These are phyloP conservation scores for Alternaria sp. DNA, from an alignment of 2,329 filamentous ascomycete species.

Conservation along the genomic window DNA sequence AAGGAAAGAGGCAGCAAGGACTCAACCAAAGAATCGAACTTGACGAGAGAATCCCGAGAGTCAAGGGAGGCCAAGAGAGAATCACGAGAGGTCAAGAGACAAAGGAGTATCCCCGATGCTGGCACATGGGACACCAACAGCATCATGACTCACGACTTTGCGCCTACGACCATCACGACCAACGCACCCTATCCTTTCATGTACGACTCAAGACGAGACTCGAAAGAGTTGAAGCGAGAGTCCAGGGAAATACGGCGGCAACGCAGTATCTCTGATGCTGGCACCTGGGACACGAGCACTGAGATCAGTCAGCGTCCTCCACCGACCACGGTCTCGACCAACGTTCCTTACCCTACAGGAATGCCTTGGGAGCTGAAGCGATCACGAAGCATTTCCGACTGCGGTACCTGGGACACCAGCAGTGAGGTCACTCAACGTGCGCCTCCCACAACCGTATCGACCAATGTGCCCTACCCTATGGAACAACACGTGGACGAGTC, in stretches of 20 bases:
- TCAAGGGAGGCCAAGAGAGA: conserved; percentile 11
- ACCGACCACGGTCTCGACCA: conserved; percentile 13
- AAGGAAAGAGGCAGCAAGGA: conserved; percentile 22
- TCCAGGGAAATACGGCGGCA: conserved; percentile 10
- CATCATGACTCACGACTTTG: conserved; percentile 21
- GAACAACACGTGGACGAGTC: neutral
- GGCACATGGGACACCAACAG: conserved; percentile 38
- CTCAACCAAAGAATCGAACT: conserved; percentile 22
- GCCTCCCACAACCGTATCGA: conserved; percentile 11
- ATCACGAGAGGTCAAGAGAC: conserved; percentile 9
- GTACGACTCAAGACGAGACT: conserved; percentile 11
- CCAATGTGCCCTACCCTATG: conserved; percentile 3
- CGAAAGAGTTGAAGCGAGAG: conserved; percentile 13
- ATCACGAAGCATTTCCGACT: conserved; percentile 6
- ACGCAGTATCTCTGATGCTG: conserved; percentile 10
- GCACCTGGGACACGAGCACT: conserved; percentile 13
- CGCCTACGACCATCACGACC: conserved; percentile 22
- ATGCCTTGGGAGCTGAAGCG: conserved; percentile 4
- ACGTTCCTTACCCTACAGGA: conserved; percentile 7
- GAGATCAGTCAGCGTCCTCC: conserved; percentile 6
- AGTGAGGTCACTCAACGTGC: conserved; percentile 10
- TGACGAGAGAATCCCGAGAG: conserved; percentile 10
- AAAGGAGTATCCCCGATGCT: conserved; percentile 25
- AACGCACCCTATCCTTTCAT: conserved; percentile 5
- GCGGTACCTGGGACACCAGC: conserved; percentile 12